Percentiles rank a stretch among this genome's conserved stretches.
These are phyloP conservation scores for Fragilariopsis cylindrus DNA, from an alignment of 108 stramenopile species.

Conservation along the genomic window DNA sequence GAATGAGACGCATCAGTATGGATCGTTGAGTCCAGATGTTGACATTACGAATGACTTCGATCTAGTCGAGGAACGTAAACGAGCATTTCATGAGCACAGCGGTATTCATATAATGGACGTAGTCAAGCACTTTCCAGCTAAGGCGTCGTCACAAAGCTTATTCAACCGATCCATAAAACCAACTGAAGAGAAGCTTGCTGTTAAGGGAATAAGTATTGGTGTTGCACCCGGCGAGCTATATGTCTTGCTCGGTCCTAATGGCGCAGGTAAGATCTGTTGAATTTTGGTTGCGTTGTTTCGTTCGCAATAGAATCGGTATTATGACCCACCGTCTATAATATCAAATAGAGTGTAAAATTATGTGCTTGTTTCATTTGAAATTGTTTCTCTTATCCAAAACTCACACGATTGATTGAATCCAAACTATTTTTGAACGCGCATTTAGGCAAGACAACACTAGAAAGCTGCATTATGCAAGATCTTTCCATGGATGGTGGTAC, in stretches of 20 bases:
- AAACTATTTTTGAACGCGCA: slow-evolving; percentile 17
- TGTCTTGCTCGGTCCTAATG: slow-evolving; percentile 31
- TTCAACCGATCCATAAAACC: no score
- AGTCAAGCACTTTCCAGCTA: no score
- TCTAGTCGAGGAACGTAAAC: slow-evolving; percentile 30
- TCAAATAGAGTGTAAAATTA: no score
- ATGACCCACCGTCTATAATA: no score
- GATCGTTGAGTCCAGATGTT: neutral
- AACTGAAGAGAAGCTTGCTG: slow-evolving; percentile 18
- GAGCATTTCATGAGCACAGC: slow-evolving; percentile 14
- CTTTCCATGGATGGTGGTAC: slow-evolving; percentile 28
- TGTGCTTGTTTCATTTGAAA: no score
- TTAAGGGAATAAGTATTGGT: slow-evolving; percentile 46
- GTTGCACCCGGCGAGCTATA: slow-evolving; percentile 33
- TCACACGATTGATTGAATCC: no score
- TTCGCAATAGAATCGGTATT: no score
- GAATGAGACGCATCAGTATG: no score
- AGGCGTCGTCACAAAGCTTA: no score
- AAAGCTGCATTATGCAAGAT: slow-evolving; percentile 19
- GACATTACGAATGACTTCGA: slow-evolving; percentile 22
- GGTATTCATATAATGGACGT: no score
- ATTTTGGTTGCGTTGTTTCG: neutral
- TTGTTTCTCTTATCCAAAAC: no score
- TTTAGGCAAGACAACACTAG: slow-evolving; percentile 38
- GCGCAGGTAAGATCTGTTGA: neutral